Percentiles rank a stretch among this genome's conserved stretches.
phyloP scores from a whole-genome alignment of 257 asterid species.

The Solanum sitiens region DNA sequence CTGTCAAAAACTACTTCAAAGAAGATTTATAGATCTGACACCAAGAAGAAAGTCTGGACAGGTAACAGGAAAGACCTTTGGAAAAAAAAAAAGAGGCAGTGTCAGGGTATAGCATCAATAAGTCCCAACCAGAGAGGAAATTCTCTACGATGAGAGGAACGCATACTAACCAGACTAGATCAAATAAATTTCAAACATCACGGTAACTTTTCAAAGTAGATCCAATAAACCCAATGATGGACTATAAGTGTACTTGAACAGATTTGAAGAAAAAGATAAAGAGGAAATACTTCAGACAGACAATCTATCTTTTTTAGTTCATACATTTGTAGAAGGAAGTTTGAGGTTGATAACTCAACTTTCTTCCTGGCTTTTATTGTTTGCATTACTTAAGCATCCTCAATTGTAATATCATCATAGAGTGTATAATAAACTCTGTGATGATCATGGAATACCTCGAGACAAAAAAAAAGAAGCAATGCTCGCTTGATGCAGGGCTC shows the following conservation, averaged over 20 bases:
- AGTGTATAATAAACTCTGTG: background rate
- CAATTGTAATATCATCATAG: background rate
- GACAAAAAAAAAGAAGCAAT: background rate
- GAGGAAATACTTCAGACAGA: background rate
- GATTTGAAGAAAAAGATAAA: background rate
- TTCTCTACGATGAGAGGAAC: background rate
- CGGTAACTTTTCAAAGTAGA: background rate
- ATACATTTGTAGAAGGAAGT: background rate
- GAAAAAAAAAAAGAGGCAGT: background rate
- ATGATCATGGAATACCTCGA: background rate
- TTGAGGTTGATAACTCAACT: background rate
- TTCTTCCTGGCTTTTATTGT: background rate
- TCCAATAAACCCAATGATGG: background rate
- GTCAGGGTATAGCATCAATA: background rate
- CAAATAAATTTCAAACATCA: background rate
- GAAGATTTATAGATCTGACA: background rate
- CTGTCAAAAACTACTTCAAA: background rate
- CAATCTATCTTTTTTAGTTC: background rate
- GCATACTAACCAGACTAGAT: background rate
- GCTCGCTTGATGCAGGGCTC: background rate
- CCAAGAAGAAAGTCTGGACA: background rate
- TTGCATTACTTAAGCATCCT: background rate
- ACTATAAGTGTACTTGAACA: background rate
- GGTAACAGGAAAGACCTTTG: background rate
- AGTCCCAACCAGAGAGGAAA: background rate